These are phyloP conservation scores for Thozetella sp. DNA, from an alignment of 495 filamentous ascomycete genomes.

Conservation along the genomic window DNA sequence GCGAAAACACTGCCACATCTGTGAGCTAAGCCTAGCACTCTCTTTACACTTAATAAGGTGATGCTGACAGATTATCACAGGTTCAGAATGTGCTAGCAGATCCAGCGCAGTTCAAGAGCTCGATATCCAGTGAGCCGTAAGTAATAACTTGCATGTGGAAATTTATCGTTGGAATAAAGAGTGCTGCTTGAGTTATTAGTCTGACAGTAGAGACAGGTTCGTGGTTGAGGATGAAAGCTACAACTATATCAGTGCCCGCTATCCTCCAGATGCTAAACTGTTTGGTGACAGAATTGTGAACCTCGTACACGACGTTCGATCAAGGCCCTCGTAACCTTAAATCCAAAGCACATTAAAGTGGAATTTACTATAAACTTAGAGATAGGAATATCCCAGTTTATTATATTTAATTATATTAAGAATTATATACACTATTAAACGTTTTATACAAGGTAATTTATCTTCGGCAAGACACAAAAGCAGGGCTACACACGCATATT, in stretches of 20 bases:
- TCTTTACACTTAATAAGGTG: too few relatives aligned
- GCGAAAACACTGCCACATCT: constrained; percentile 45
- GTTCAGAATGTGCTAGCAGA: constrained; percentile 42
- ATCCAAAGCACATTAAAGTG: too few relatives aligned
- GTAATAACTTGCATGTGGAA: constrained; percentile 17
- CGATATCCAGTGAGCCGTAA: constrained; percentile 49
- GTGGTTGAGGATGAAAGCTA: constrained; percentile 49
- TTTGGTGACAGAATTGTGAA: constrained; percentile 47
- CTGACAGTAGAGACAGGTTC: too few relatives aligned
- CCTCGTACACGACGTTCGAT: constrained; percentile 34
- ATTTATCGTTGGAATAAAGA: not conserved
- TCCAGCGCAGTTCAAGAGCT: constrained; percentile 50
- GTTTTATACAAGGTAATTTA: too few relatives aligned
- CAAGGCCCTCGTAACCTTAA: too few relatives aligned
- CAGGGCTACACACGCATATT: too few relatives aligned
- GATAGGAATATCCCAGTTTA: too few relatives aligned
- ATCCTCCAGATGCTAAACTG: constrained; percentile 45
- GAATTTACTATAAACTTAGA: too few relatives aligned
- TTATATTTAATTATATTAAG: too few relatives aligned
- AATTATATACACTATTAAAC: too few relatives aligned
- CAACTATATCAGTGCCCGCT: constrained; percentile 54
- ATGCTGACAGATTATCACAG: constrained; percentile 22
- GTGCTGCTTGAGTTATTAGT: not conserved
- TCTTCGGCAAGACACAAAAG: too few relatives aligned
- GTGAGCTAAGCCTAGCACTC: constrained; percentile 29